Conservation (phyloP, 306 rosid species). For the Gillenia trifoliata region DNA sequence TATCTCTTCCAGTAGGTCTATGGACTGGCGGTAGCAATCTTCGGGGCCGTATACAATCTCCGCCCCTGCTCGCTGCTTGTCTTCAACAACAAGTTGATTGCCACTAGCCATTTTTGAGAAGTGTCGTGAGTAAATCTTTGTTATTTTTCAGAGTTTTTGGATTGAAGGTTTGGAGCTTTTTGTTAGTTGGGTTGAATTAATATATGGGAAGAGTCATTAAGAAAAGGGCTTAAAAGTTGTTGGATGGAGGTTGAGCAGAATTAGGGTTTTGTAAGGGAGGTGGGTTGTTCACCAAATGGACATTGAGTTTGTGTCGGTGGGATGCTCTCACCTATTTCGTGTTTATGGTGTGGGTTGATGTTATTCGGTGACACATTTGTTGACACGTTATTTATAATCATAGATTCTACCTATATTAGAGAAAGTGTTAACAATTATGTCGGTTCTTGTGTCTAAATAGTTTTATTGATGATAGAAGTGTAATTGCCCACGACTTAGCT, state of each 20-base stretch:
- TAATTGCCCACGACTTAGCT: neutral
- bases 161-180: neutral
- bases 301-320: neutral
- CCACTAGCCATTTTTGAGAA: neutral
- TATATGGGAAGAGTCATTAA: neutral
- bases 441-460: no score
- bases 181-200: neutral
- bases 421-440: no score
- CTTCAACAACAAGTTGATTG: neutral
- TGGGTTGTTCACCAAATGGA: slow-evolving; percentile 36
- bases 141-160: neutral
- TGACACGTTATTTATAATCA: no score
- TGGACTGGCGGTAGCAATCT: slow-evolving; percentile 45
- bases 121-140: neutral
- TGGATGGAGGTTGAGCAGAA: slow-evolving; percentile 33
- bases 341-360: neutral
- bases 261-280: neutral
- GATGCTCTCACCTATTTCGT: neutral
- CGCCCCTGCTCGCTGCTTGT: slow-evolving; percentile 58
- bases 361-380: no score
- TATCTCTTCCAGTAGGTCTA: slow-evolving; percentile 55
- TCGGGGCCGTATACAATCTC: slow-evolving; percentile 59
- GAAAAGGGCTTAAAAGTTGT: neutral
- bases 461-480: no score
- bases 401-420: no score